Conservation (phyloP, 805 yeast genomes). For the Ogataea salicorniae region DNA sequence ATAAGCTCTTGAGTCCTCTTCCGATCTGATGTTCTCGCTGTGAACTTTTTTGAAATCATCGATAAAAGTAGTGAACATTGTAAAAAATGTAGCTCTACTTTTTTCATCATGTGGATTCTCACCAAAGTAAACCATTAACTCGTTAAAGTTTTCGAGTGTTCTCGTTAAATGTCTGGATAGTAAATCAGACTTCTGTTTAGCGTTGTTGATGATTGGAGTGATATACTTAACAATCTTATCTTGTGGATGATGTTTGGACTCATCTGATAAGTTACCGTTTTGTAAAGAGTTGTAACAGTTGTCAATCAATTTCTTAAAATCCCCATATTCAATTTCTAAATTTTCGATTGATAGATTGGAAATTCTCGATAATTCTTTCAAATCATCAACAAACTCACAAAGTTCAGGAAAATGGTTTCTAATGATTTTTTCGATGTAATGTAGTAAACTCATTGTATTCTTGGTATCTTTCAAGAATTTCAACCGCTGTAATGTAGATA, state of each 20-base stretch:
- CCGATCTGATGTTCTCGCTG: conserved; percentile 57
- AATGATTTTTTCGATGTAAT: conserved; percentile 67
- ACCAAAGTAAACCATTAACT: conserved; percentile 65
- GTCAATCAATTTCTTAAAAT: conserved; percentile 45
- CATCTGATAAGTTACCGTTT: conserved; percentile 61
- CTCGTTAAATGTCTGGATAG: conserved; percentile 45
- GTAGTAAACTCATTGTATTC: conserved; percentile 66
- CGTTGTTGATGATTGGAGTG: conserved; percentile 30
- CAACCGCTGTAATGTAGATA: conserved; percentile 63
- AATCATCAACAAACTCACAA: conserved; percentile 55
- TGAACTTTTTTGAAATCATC: conserved; percentile 61
- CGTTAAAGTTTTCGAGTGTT: conserved; percentile 49
- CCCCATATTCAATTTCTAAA: conserved; percentile 53
- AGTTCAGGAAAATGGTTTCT: conserved; percentile 62
- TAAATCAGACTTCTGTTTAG: conserved; percentile 40
- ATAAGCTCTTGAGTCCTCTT: conserved; percentile 61
- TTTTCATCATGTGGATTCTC: conserved; percentile 54
- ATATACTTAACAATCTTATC: conserved; percentile 56
- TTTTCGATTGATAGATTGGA: conserved; percentile 62
- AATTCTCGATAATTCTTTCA: conserved; percentile 46
- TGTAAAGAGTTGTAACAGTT: conserved; percentile 51
- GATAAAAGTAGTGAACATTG: conserved; percentile 55
- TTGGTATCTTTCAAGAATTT: conserved; percentile 68
- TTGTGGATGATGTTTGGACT: conserved; percentile 56
- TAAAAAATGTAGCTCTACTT: conserved; percentile 55